Percentiles rank a stretch among this genome's conserved stretches.
Conservation (phyloP, 2,329 filamentous ascomycete species). For the Phialophora macrospora region DNA sequence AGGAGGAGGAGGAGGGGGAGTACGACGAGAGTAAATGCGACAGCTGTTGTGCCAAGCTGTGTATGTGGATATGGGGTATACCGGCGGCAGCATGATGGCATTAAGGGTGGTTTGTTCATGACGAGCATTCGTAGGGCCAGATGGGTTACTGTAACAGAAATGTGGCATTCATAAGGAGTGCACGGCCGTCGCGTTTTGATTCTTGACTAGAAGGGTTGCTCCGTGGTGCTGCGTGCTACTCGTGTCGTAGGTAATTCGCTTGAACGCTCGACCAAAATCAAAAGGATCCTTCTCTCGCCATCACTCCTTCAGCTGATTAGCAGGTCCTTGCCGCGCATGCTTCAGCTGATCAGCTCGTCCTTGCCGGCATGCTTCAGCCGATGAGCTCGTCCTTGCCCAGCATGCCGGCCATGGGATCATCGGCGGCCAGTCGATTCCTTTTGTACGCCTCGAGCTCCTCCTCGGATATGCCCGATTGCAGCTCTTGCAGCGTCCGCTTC, state of each 20-base stretch:
- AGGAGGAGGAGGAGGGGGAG: not conserved
- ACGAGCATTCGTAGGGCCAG: not conserved
- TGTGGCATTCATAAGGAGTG: not conserved
- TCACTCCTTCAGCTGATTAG: no score
- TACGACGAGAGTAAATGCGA: not conserved
- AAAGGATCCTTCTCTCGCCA: no score
- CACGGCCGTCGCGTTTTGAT: not conserved
- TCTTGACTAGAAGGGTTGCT: not conserved
- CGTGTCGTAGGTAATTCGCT: no score
- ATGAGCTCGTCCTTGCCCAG: constrained; percentile 34
- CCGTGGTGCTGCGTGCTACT: no score
- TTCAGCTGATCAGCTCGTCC: constrained; percentile 31
- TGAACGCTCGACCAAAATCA: no score
- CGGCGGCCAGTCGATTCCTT: constrained; percentile 69
- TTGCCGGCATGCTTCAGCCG: constrained; percentile 40
- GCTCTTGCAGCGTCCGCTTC: constrained; percentile 78
- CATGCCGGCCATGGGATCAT: constrained; percentile 83
- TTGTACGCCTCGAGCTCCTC: constrained; percentile 87
- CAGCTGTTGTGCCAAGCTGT: constrained; percentile 3
- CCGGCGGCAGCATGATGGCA: not conserved
- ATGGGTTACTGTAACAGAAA: not conserved
- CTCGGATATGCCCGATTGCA: constrained; percentile 77
- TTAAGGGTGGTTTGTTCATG: not conserved
- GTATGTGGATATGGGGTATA: constrained; percentile 1
- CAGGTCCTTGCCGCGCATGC: no score